These are phyloP conservation scores for Beauveria sp. DNA, from an alignment of 2,329 filamentous ascomycete genomes.

Conservation along the genomic window DNA sequence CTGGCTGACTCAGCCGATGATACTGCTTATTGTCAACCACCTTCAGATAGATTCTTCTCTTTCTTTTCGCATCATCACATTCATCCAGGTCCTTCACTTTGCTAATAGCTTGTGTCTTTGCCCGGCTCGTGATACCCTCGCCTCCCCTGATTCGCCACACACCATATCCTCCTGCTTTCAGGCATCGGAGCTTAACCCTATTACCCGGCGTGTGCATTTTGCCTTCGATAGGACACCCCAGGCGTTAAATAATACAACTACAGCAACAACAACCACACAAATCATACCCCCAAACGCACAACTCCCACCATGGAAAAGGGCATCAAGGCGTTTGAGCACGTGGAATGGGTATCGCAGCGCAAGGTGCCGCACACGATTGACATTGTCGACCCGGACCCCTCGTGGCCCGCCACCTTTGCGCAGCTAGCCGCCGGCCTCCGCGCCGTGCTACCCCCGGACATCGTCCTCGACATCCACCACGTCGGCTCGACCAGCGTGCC, in stretches of 20 bases:
- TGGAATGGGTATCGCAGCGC: slow-evolving; percentile 12
- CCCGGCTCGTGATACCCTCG: too few relatives aligned
- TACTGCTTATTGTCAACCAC: too few relatives aligned
- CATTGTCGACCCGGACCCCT: slow-evolving; percentile 23
- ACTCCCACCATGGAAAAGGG: not conserved
- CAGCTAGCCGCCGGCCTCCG: slow-evolving; percentile 20
- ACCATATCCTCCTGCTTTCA: too few relatives aligned
- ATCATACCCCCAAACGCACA: not conserved
- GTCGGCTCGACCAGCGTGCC: slow-evolving; percentile 39
- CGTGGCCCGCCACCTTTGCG: slow-evolving; percentile 22
- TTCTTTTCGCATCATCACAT: too few relatives aligned
- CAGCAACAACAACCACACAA: not conserved
- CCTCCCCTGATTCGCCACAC: too few relatives aligned
- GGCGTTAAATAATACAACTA: too few relatives aligned
- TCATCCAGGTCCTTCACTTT: too few relatives aligned
- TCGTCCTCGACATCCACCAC: slow-evolving; percentile 29
- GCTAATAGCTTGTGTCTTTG: too few relatives aligned
- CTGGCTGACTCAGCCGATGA: too few relatives aligned
- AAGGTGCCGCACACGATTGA: slow-evolving; percentile 14
- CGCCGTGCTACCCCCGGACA: slow-evolving; percentile 20
- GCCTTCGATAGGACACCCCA: too few relatives aligned
- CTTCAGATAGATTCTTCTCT: not conserved
- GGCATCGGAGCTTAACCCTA: too few relatives aligned
- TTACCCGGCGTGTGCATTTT: too few relatives aligned
- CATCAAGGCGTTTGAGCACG: slow-evolving; percentile 7